phyloP scores from a whole-genome alignment of 2,329 filamentous ascomycete genomes.

The Seiridium unicorne region DNA sequence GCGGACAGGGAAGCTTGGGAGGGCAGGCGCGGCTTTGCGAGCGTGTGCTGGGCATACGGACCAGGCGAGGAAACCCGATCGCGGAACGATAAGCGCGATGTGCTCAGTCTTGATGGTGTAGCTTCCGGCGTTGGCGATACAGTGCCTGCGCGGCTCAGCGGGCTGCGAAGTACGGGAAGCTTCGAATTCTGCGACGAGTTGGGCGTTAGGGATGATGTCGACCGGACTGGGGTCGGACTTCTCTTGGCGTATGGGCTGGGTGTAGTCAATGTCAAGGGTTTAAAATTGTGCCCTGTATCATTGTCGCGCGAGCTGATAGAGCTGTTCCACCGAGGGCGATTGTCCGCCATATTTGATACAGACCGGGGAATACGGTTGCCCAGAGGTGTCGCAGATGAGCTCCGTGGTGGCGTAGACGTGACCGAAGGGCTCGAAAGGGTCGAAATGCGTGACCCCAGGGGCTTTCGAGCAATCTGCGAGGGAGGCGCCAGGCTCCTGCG shows the following conservation, averaged over 20 bases:
- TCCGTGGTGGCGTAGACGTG: constrained; percentile 31
- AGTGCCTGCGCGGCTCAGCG: constrained; percentile 43
- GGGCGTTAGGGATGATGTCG: constrained; percentile 41
- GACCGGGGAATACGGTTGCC: constrained; percentile 41
- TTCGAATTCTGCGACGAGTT: constrained; percentile 38
- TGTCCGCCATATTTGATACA: constrained; percentile 41
- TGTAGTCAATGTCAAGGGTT: constrained; percentile 58
- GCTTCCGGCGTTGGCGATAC: constrained; percentile 46
- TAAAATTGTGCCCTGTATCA: constrained; percentile 69
- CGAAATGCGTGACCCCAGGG: constrained; percentile 42
- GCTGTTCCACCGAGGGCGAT: constrained; percentile 71
- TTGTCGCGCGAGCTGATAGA: constrained; percentile 63
- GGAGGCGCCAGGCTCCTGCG: constrained; percentile 43
- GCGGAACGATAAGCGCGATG: constrained; percentile 50
- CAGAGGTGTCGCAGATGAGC: constrained; percentile 50
- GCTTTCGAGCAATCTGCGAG: constrained; percentile 38
- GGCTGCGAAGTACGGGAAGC: constrained; percentile 48
- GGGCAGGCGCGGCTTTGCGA: constrained; percentile 43
- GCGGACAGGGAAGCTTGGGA: constrained; percentile 43
- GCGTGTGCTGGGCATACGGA: constrained; percentile 43
- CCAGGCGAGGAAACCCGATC: constrained; percentile 51
- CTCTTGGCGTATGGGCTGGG: constrained; percentile 55
- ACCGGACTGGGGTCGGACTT: constrained; percentile 37
- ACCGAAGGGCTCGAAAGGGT: constrained; percentile 35
- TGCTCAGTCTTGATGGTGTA: constrained; percentile 42